Evolutionary conservation across 257 asterid species (phyloP), one percentile per base, ranked within the genome.

Genomic region (Avicennia marina): DNA sequence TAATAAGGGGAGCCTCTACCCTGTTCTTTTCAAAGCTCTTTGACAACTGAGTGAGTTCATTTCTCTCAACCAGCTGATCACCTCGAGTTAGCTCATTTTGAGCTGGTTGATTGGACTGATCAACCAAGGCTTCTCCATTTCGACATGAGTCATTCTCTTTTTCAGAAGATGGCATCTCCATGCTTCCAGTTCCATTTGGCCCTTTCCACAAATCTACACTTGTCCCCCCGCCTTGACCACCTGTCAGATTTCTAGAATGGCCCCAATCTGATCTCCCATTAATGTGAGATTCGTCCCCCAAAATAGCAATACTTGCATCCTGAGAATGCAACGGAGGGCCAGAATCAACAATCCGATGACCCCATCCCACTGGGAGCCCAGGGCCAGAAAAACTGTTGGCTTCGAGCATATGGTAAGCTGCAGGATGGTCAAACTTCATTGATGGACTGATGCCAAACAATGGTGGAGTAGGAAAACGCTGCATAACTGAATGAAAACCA

Each of bases 201-300:
- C 93, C 94, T 76, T 78, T 81, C 94, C 89, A 83, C 71, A 72
- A 53, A 56, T 83, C 95, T 44, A 70, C 82, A 66, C 72, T 57
- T 1, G 82, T 24, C 41, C 81, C 93, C 96, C 95, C 81, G 42
- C 78, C 81, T 57, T 72, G 79, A 53, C 56, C 75, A 53, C 77
- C 68, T 19, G 75, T 58, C 33, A 67, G 21, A 52, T 63, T 75
- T 66, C 89, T 69, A 17, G 89, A 69, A 54, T 75, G 90, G 56
- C 86, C 94, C 96, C 96, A 89, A 58, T 82, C 94, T 49, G 87
- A 68, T 71, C 98, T 85, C 55, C 95, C 97, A 65, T 76, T 88
- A 11, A 74, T 69, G 56, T 82, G 85, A 54, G 95, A 71, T 38
- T 89, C 97, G n/a, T 82, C 94, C n/a, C 86, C 86, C 72, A 78